Evolutionary conservation across 2,329 filamentous ascomycete species (phyloP), one percentile per base, ranked within the genome.

Genomic region (Microcyclospora tardicrescens): DNA sequence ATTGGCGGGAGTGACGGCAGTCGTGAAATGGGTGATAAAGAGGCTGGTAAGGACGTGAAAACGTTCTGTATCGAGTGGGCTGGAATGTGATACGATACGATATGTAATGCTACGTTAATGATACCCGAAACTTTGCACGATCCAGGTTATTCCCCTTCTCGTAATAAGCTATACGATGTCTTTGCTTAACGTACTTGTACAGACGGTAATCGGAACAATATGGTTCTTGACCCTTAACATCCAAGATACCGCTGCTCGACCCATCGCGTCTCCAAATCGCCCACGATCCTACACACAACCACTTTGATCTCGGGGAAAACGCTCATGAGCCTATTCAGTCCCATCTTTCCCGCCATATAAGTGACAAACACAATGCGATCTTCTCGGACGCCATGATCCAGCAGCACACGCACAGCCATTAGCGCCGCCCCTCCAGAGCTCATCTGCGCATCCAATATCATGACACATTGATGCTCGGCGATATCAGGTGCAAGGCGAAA

Each of bases 331-430:
- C 91, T 72, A 55, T 91, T 85, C 44, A 96, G 60, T 1, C 87
- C 91, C 50, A 84, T 76, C 47, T 78, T 78, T 8, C 89, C 89
- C 3, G 87, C 89, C 47, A 85, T 81, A 57, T 93, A 95, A 3
- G 89, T 94, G 30, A 93, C 87, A 58, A 96, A 80, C 28, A 95
- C 84, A 47, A 98, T 94, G 47, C 72, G 79, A 34, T 84, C 75
- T 56, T 91, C 79, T 5, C 75, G 66, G 6, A 96, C 87, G 10
- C 91, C 91, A 55, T 96, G 87, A 59, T 98, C 91, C 12, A 94
- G 77, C 38, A 98, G 67, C n/a, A 96, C 84, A 55, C 91, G 82
- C 32, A 96, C 87, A 1, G 91, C 86, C 91, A 98, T 98, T 41
- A 98, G 66, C 4, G 76, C 77, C 10, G 77, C 75, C 28, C 87